Evolutionary conservation across 2,329 filamentous ascomycete genomes (phyloP).

Genomic region (Pyrenophora teres): DNA sequence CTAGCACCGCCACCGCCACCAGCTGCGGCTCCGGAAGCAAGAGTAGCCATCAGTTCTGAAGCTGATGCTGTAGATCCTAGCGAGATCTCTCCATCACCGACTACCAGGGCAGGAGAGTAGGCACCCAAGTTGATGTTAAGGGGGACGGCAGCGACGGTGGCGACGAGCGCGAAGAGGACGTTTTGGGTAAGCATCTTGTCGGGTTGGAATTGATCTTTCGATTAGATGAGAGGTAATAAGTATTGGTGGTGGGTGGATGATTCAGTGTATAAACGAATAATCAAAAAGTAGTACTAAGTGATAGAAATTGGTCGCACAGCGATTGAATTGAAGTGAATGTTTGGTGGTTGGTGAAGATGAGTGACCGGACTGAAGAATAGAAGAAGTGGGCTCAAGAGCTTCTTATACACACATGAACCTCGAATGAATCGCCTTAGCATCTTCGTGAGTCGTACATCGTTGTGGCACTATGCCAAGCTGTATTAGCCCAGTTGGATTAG

Average conservation of each 20-base stretch:
- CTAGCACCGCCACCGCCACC: conserved; percentile 20
- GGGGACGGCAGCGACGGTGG: conserved; percentile 49
- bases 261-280: conserved; percentile 16
- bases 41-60: conserved; percentile 51
- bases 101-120: conserved; percentile 58
- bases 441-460: conserved; percentile 9
- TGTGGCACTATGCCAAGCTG: conserved; percentile 36
- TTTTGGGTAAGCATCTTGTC: conserved; percentile 47
- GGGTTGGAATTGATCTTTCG: conserved; percentile 25
- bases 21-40: conserved; percentile 49
- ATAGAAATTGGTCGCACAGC: conserved; percentile 37
- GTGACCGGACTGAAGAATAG: conserved; percentile 45
- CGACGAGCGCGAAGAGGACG: conserved; percentile 43
- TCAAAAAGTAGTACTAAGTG: conserved; percentile 13
- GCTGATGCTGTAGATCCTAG: conserved; percentile 52
- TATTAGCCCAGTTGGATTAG: conserved; percentile 37
- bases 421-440: conserved; percentile 14
- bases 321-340: conserved; percentile 40
- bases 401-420: conserved; percentile 34
- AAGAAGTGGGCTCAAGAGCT: conserved; percentile 29
- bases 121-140: conserved; percentile 60
- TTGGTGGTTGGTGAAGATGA: conserved; percentile 39
- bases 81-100: conserved; percentile 60
- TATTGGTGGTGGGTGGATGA: conserved; percentile 14
- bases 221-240: conserved; percentile 14